phyloP scores from a whole-genome alignment of 1,284 basidiomycete species.

The Wolfiporia cocos region DNA sequence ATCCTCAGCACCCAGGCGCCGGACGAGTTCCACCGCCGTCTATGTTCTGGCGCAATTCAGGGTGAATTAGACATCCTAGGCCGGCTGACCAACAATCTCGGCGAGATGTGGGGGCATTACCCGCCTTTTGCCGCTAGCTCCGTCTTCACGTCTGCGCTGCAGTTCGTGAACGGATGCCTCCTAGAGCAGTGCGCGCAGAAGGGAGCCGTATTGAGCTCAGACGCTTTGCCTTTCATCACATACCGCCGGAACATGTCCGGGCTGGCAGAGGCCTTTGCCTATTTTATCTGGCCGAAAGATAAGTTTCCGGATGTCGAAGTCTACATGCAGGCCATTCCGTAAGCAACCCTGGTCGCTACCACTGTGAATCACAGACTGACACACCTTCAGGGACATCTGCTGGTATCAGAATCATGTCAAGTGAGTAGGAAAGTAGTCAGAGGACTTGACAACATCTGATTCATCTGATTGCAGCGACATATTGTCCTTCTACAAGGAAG shows the following conservation, averaged over 20 bases:
- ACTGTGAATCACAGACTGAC: neutral
- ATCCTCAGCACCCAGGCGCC: neutral
- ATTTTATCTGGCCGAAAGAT: conserved; percentile 13
- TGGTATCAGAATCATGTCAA: conserved; percentile 8
- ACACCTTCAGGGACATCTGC: neutral
- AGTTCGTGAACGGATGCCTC: conserved; percentile 11
- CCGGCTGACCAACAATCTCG: conserved; percentile 7
- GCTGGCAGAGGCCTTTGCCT: conserved; percentile 9
- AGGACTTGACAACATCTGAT: no score
- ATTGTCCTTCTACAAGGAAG: conserved; percentile 15
- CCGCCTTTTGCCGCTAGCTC: conserved; percentile 7
- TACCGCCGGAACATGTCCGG: conserved; percentile 9
- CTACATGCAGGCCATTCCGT: conserved; percentile 13
- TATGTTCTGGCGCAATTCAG: conserved; percentile 1
- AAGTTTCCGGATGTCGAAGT: conserved; percentile 9
- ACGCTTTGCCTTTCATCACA: conserved; percentile 6
- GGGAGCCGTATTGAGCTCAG: conserved; percentile 1
- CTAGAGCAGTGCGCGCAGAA: conserved; percentile 8
- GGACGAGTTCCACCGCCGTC: neutral
- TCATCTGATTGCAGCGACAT: conserved; percentile 13
- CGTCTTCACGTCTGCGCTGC: conserved; percentile 10
- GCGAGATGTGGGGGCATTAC: conserved; percentile 9
- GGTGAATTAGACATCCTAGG: conserved; percentile 5
- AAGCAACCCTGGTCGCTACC: neutral
- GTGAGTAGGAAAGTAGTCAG: no score